These are phyloP conservation scores for Coemansia sp. DNA, from an alignment of 192 early-diverging fungal species.

Conservation along the genomic window DNA sequence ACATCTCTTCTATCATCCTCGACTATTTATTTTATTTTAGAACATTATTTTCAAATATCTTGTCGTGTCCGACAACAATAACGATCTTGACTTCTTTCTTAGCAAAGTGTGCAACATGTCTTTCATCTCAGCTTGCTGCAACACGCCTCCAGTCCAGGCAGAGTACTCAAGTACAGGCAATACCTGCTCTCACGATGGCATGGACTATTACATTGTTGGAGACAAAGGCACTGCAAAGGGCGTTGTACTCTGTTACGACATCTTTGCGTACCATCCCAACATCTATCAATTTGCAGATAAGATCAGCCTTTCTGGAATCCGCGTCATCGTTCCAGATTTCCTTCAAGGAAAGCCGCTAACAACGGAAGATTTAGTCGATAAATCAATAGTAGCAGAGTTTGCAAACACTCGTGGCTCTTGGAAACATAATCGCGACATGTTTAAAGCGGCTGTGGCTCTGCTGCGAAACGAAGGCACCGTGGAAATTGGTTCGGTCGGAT, in stretches of 20 bases:
- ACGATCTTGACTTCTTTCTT: too few relatives aligned
- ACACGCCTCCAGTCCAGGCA: constrained; percentile 39
- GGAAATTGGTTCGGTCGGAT: constrained; percentile 58
- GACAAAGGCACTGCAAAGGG: constrained; percentile 47
- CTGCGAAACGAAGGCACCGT: constrained; percentile 50
- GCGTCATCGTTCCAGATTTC: constrained; percentile 61
- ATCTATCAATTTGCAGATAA: constrained; percentile 58
- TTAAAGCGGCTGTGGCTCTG: constrained; percentile 24
- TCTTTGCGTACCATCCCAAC: constrained; percentile 60
- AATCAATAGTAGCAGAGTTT: constrained; percentile 32
- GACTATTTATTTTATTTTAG: too few relatives aligned
- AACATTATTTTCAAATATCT: too few relatives aligned
- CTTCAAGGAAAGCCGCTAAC: constrained; percentile 52
- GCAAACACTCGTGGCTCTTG: constrained; percentile 8
- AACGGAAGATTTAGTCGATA: constrained; percentile 18
- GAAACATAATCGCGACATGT: constrained; percentile 13
- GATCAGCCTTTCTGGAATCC: constrained; percentile 50
- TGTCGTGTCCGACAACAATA: too few relatives aligned
- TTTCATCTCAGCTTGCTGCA: constrained; percentile 45
- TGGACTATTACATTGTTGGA: constrained; percentile 38
- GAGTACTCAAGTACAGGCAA: constrained; percentile 41
- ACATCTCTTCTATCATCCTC: too few relatives aligned
- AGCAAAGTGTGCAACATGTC: constrained; percentile 6
- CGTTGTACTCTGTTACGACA: constrained; percentile 62
- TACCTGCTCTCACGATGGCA: constrained; percentile 6